Conservation (phyloP, 495 filamentous ascomycete species). For the Penicillium riverlandense region DNA sequence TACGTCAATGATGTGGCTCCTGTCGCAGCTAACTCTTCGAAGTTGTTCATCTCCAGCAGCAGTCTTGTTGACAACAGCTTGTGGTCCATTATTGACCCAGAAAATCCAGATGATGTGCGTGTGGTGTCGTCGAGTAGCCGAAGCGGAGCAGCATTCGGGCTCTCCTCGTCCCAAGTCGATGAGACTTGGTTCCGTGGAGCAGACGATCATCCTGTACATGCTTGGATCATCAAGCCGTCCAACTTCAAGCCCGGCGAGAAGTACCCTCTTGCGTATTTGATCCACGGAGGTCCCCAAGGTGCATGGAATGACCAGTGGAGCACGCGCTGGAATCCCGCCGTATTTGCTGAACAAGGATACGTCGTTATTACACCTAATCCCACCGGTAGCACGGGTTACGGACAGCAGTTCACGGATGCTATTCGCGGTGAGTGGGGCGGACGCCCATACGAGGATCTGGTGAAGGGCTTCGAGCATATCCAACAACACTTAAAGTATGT, state of each 20-base stretch:
- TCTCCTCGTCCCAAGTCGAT: conserved; percentile 52
- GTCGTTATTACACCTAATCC: conserved; percentile 85
- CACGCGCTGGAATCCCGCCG: conserved; percentile 84
- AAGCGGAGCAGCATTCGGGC: conserved; percentile 62
- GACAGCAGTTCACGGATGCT: conserved; percentile 68
- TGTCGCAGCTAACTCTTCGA: conserved; percentile 37
- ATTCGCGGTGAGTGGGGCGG: conserved; percentile 78
- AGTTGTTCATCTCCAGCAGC: conserved; percentile 57
- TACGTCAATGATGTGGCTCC: conserved; percentile 51
- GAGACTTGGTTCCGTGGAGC: conserved; percentile 67
- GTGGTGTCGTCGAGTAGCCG: conserved; percentile 60
- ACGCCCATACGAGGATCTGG: conserved; percentile 71
- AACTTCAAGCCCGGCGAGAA: conserved; percentile 63
- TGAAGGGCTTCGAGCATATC: conserved; percentile 71
- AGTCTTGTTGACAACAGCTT: conserved; percentile 63
- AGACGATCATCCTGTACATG: conserved; percentile 61
- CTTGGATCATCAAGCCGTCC: conserved; percentile 75
- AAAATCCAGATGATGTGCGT: conserved; percentile 28
- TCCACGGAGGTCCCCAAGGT: conserved; percentile 86
- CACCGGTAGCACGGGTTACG: conserved; percentile 80
- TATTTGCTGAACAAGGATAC: conserved; percentile 90
- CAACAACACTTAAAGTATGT: conserved; percentile 64
- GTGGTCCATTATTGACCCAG: conserved; percentile 54
- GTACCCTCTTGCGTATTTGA: conserved; percentile 76
- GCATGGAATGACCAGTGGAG: conserved; percentile 81